Conservation (phyloP, 2,329 filamentous ascomycete species). For the Chrysosporium queenslandicum region DNA sequence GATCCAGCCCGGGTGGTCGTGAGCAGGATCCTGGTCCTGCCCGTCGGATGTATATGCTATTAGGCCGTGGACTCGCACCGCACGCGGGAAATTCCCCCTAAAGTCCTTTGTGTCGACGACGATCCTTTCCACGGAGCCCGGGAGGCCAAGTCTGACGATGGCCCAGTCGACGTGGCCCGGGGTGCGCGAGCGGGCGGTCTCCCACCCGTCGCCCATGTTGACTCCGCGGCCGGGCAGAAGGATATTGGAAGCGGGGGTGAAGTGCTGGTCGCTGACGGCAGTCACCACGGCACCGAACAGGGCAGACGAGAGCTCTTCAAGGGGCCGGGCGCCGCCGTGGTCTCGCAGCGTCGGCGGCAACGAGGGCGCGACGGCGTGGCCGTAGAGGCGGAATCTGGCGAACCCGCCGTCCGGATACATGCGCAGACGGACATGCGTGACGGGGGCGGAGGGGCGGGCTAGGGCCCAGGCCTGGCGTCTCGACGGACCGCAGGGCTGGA, state of each 20-base stretch:
- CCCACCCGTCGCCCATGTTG: constrained; percentile 40
- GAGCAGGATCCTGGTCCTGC: constrained; percentile 24
- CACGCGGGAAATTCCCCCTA: constrained; percentile 37
- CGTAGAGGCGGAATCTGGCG: constrained; percentile 35
- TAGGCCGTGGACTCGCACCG: constrained; percentile 33
- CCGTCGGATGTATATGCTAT: constrained; percentile 13
- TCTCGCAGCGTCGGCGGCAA: constrained; percentile 10
- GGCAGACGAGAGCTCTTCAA: constrained; percentile 35
- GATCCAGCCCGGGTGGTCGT: constrained; percentile 30
- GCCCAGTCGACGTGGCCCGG: constrained; percentile 37
- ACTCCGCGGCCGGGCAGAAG: constrained; percentile 36
- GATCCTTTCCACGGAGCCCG: constrained; percentile 31
- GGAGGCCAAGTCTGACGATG: constrained; percentile 32
- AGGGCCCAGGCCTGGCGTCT: constrained; percentile 37
- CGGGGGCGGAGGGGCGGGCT: constrained; percentile 23
- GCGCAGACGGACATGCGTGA: constrained; percentile 36
- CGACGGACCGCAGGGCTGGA: constrained; percentile 32
- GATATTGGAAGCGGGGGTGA: constrained; percentile 33
- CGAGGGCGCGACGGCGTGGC: constrained; percentile 32
- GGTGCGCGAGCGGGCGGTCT: constrained; percentile 33
- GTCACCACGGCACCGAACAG: constrained; percentile 34
- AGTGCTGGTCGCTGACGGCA: constrained; percentile 35
- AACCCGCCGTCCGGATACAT: constrained; percentile 42
- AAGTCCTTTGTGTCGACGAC: constrained; percentile 40
- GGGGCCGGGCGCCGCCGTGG: constrained; percentile 7